phyloP scores from a whole-genome alignment of 306 rosid species.

The Glycine latifolia region DNA sequence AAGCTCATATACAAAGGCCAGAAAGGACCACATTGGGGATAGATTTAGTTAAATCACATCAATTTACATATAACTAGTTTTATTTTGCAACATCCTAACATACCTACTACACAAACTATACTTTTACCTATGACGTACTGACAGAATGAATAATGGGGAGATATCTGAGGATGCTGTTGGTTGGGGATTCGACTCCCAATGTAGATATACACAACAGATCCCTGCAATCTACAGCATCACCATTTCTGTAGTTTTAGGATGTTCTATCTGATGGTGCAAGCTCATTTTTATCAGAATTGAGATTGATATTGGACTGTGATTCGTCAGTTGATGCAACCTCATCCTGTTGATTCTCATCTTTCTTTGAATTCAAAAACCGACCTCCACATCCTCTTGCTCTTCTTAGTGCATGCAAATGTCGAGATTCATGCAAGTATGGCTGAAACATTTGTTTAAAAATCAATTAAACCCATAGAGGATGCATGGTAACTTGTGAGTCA shows the following conservation, averaged over 20 bases:
- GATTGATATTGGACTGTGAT: constrained; percentile 67
- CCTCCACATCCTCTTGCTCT: constrained; percentile 97
- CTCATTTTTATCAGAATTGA: constrained; percentile 68
- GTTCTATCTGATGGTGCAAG: constrained; percentile 66
- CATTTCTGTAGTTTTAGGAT: constrained; percentile 49
- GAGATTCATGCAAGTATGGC: constrained; percentile 96
- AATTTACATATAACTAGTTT: constrained; percentile 28
- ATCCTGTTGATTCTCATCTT: constrained; percentile 64
- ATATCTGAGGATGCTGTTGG: constrained; percentile 48
- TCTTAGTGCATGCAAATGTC: constrained; percentile 86
- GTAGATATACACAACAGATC: constrained; percentile 31
- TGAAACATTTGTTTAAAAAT: constrained; percentile 55
- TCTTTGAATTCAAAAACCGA: constrained; percentile 86
- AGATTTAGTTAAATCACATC: constrained; percentile 35
- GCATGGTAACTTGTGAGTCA: constrained; percentile 36
- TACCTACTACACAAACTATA: constrained; percentile 67
- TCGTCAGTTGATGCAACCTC: constrained; percentile 62
- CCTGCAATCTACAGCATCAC: constrained; percentile 7
- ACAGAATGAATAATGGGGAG: constrained; percentile 51
- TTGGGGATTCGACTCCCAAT: constrained; percentile 39
- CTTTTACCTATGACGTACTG: constrained; percentile 67
- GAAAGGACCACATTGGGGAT: constrained; percentile 33
- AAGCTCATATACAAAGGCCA: constrained; percentile 44
- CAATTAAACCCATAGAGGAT: constrained; percentile 11
- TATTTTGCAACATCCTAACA: constrained; percentile 64